Base-by-base conservation (phyloP, 768 basidiomycete species). In the Russula sp. region DNA sequence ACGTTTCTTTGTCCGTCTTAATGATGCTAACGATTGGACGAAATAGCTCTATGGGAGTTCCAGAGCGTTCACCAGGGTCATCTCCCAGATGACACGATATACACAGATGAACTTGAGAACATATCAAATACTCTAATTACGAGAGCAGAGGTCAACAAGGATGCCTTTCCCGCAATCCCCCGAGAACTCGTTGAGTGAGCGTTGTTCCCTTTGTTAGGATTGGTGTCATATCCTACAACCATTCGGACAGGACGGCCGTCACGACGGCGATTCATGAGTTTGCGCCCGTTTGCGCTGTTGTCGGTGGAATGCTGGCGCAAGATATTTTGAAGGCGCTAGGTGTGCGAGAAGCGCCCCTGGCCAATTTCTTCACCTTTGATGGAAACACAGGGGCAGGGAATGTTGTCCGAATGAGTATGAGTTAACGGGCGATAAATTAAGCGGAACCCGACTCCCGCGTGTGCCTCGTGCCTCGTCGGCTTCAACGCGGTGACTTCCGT, bases 291-390 rank as follows among this genome's bases (percentile, higher is more conserved):
- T 92, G 94, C 73, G 97, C 97, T 1, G 90, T 99, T 40, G 81
- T 99, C 44, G 97, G 97, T 30, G 97, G 97, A 26, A 84, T 98
- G 77, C 78, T 98, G 16, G 95, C 88, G 1, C 97, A 98, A 74
- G 97, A 99, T 73, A 88, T 98, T 57, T 79, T 99, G 46, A 94
- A 97, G 73, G 86, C 92, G 0, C 80, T 98, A 44, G 90, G 88
- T 61, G 92, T 88, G 61, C 88, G 93, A 57, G 97, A 98, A 71
- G 85, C 90, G 30, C 96, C 96, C 5, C 89, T 97, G 67, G 89
- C 90, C 57, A 99, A 99, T 74, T 88, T 97, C 66, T 88, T 95
- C 67, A 81, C 85, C 5, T 94, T 96, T 65, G 92, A 98, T 75
- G 92, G 93, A 11, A 84, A 79, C 68, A 87, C 84, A 1, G 92